These are phyloP conservation scores for Aspergillus bombycis DNA, from an alignment of 2,329 filamentous ascomycete genomes.

Conservation along the genomic window DNA sequence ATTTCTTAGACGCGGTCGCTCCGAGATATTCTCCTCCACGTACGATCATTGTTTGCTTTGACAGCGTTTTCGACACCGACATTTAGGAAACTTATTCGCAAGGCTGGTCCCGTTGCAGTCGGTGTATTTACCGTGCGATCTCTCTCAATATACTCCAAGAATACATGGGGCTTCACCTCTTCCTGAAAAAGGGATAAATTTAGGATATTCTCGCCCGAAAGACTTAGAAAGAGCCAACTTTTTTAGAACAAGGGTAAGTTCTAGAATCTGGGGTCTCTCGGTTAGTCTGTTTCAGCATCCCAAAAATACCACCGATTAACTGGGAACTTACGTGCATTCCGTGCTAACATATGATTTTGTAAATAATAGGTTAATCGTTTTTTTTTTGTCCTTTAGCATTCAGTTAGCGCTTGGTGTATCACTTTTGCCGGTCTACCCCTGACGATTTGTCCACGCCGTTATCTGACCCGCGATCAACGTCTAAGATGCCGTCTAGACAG, in stretches of 20 bases:
- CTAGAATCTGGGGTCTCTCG: slow-evolving; percentile 11
- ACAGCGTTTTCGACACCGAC: slow-evolving; percentile 8
- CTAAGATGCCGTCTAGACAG: slow-evolving; percentile 42
- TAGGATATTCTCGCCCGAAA: slow-evolving; percentile 12
- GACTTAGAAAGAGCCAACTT: background rate
- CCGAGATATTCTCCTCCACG: slow-evolving; percentile 8
- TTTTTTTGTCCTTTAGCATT: background rate
- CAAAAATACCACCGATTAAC: slow-evolving; percentile 7
- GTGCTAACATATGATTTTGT: background rate
- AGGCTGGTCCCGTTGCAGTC: slow-evolving; percentile 30
- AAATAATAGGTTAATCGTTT: slow-evolving; percentile 1
- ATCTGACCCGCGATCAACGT: slow-evolving; percentile 18
- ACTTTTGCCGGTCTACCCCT: slow-evolving; percentile 5
- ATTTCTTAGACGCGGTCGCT: slow-evolving; percentile 16
- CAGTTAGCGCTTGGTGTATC: slow-evolving; percentile 10
- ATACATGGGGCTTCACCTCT: slow-evolving; percentile 3
- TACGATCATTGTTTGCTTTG: slow-evolving; percentile 5
- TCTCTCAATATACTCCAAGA: background rate
- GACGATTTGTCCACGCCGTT: slow-evolving; percentile 7
- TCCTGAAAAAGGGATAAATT: slow-evolving; percentile 7
- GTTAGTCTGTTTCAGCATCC: slow-evolving; percentile 6
- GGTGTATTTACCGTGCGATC: slow-evolving; percentile 6
- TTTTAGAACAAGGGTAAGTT: slow-evolving; percentile 13
- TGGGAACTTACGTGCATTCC: background rate
- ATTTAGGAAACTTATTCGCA: slow-evolving; percentile 22